Evolutionary conservation across 2,329 filamentous ascomycete species (phyloP), one percentile per base, ranked within the genome.

Genomic region (Fonsecaea pedrosoi): DNA sequence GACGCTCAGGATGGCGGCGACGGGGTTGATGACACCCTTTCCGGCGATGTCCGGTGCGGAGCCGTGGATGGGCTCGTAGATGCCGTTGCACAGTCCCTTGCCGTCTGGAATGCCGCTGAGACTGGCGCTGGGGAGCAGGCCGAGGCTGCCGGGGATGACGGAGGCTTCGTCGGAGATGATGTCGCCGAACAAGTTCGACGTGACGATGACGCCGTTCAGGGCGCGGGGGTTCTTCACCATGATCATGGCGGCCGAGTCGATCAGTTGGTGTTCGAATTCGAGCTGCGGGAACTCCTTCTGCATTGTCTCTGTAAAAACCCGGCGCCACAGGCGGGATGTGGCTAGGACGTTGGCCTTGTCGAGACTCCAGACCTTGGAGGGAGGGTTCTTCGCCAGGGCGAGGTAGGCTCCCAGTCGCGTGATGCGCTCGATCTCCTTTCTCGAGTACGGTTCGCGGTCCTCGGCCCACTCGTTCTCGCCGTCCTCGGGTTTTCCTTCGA

Each of bases 281-380:
- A 97, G 81, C 78, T 94, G 87, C 2, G 94, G 93, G 82, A 96
- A 98, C 84, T 97, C 94, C 72, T 89, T 89, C 73, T 85, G 86
- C 85, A 97, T 94, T 66, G 93, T 85, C 81, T 97, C 92, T 48
- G 87, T 89, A 54, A 97, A 90, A 2, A 91, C 90, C 82, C 91
- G 94, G 69, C 94, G 86, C 94, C 94, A 98, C 74, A 98, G 83
- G 50, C 94, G 84, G 77, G 89, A 92, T 13, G 94, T 97, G 1
- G 94, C 94, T 71, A 98, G 86, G 59, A 98, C 94, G 77, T 98
- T 98, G 64, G 94, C 95, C 88, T 98, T 98, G 81, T 98, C 95
- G 75, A 97, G 82, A 76, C 88, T 92, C 89, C 88, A 92, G 55
- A 97, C 92, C 63, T 90, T 90, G 42, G 89, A 84, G 1, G 91